These are phyloP conservation scores for Diatrype stigma DNA, from an alignment of 2,329 filamentous ascomycete species.

Conservation along the genomic window DNA sequence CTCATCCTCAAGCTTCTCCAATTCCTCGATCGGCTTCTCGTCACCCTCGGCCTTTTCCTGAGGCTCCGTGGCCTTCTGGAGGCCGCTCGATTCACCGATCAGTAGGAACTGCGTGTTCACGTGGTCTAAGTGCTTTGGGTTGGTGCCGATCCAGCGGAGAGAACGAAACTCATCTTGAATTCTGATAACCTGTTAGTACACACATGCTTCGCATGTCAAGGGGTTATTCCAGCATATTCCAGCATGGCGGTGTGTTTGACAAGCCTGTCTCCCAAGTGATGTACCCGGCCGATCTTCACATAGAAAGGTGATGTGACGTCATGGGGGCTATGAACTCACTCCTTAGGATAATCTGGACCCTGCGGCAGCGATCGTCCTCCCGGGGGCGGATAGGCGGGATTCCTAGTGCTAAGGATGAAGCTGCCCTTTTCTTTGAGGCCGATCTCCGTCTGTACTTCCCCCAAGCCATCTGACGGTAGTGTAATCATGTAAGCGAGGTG, in stretches of 20 bases:
- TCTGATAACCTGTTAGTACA: conserved; percentile 31
- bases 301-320: background rate
- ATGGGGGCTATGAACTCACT: conserved; percentile 42
- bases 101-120: conserved; percentile 73
- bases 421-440: conserved; percentile 68
- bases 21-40: conserved; percentile 62
- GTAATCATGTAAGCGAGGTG: conserved; percentile 80
- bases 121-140: conserved; percentile 71
- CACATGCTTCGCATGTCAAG: conserved; percentile 5
- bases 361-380: conserved; percentile 59
- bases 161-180: conserved; percentile 68
- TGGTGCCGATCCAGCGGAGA: conserved; percentile 69
- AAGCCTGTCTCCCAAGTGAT: too few species aligned
- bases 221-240: too few species aligned
- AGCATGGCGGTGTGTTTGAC: too few species aligned
- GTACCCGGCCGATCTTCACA: conserved; percentile 8
- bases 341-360: conserved; percentile 64
- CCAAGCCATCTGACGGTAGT: conserved; percentile 58
- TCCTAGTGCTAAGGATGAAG: conserved; percentile 77
- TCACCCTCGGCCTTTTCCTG: conserved; percentile 55
- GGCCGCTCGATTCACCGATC: conserved; percentile 63
- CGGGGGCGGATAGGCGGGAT: conserved; percentile 67
- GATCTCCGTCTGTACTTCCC: conserved; percentile 70
- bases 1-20: conserved; percentile 72
- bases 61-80: conserved; percentile 52